phyloP scores from a whole-genome alignment of 177 flowering plant species.

The Vitis hybrid region DNA sequence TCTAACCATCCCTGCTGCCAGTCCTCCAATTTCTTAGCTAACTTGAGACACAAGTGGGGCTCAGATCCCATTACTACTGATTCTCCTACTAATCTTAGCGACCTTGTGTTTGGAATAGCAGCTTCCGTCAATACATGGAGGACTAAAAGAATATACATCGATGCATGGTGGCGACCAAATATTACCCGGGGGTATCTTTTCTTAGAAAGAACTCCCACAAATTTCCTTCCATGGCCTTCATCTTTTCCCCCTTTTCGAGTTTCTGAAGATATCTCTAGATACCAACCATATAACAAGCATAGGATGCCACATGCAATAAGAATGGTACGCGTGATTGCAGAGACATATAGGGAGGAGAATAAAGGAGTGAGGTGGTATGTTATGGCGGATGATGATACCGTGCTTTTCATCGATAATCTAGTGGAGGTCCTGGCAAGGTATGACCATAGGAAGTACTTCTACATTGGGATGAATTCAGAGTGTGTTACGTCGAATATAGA shows the following conservation, averaged over 20 bases:
- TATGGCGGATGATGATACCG: constrained; percentile 63
- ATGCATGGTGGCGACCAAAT: constrained; percentile 63
- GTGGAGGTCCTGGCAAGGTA: constrained; percentile 42
- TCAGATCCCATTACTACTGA: neutral
- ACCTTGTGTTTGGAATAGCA: constrained; percentile 50
- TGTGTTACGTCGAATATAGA: constrained; percentile 27
- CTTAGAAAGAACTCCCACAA: constrained; percentile 41
- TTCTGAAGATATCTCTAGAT: constrained; percentile 24
- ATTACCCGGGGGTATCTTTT: constrained; percentile 45
- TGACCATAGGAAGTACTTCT: constrained; percentile 52
- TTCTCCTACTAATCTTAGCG: constrained; percentile 41
- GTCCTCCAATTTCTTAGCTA: constrained; percentile 17
- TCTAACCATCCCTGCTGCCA: constrained; percentile 19
- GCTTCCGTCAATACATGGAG: constrained; percentile 40
- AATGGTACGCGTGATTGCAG: constrained; percentile 37
- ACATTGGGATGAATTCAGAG: constrained; percentile 60
- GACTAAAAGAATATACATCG: constrained; percentile 27
- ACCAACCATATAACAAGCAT: constrained; percentile 26
- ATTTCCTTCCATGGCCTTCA: constrained; percentile 43
- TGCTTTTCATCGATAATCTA: constrained; percentile 48
- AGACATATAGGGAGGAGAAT: constrained; percentile 36
- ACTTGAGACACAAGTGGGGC: constrained; percentile 8
- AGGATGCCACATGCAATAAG: constrained; percentile 27
- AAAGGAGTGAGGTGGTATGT: constrained; percentile 55
- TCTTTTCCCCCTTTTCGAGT: constrained; percentile 48